Conservation (phyloP, 148 eudicot species). For the Rhododendron mucronatum region DNA sequence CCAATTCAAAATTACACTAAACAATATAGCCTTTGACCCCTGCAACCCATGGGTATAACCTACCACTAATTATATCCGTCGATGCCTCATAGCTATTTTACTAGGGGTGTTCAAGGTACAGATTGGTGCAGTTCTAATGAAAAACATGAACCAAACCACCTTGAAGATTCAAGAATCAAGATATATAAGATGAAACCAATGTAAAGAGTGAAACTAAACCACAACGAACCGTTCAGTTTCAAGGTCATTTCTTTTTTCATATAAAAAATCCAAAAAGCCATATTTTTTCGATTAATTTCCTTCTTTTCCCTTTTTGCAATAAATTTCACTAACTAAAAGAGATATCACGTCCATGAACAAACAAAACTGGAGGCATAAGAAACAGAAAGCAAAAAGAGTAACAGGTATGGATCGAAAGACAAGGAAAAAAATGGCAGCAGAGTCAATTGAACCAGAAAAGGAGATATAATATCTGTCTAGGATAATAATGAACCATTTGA, state of each 20-base stretch:
- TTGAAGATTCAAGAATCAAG: background rate
- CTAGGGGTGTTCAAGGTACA: background rate
- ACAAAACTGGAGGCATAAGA: background rate
- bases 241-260: background rate
- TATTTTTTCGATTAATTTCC: background rate
- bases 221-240: background rate
- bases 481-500: background rate
- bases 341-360: background rate
- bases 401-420: background rate
- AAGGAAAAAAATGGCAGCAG: background rate
- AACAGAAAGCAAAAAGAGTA: background rate
- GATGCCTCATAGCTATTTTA: background rate
- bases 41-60: background rate
- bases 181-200: background rate
- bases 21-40: background rate
- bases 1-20: background rate
- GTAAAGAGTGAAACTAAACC: background rate
- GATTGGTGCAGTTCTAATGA: background rate
- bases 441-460: background rate
- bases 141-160: background rate
- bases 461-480: background rate
- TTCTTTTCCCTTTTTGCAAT: background rate
- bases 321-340: background rate
- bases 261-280: background rate
- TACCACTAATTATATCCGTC: background rate